A percentile compares a stretch with the other conserved stretches of the same genome.
Evolutionary conservation across 805 yeast species (phyloP).

Genomic region (Ogataea pignaliae): DNA sequence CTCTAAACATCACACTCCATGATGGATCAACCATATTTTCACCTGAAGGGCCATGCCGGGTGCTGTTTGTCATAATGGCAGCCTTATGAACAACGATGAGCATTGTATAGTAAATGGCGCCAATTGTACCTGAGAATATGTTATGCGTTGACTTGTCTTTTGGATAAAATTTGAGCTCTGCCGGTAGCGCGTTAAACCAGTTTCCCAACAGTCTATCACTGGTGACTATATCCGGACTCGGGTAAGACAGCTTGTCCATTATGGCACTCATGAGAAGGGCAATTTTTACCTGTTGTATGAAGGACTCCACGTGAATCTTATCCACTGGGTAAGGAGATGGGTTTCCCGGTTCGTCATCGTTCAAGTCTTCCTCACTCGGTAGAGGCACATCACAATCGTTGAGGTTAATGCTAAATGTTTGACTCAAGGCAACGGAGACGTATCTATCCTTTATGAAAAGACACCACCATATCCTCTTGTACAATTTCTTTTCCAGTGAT

Average conservation of each 20-base stretch:
- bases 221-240: conserved; percentile 34
- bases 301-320: neutral
- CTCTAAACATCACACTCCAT: conserved; percentile 73
- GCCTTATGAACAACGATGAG: conserved; percentile 61
- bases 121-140: conserved; percentile 50
- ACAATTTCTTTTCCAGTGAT: conserved; percentile 33
- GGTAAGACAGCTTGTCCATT: conserved; percentile 3
- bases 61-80: conserved; percentile 32
- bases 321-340: neutral
- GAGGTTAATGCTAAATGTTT: conserved; percentile 60
- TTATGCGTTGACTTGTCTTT: conserved; percentile 35
- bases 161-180: conserved; percentile 54
- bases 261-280: conserved; percentile 1
- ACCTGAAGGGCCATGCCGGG: conserved; percentile 1
- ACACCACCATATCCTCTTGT: conserved; percentile 71
- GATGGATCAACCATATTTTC: conserved; percentile 49
- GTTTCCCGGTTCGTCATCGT: conserved; percentile 12
- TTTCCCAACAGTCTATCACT: conserved; percentile 70
- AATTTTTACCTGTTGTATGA: conserved; percentile 1
- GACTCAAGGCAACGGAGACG: conserved; percentile 62
- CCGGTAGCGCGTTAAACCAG: conserved; percentile 67
- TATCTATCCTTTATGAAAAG: conserved; percentile 61
- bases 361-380: conserved; percentile 60
- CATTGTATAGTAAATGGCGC: conserved; percentile 63
- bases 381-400: conserved; percentile 73